These are phyloP conservation scores for Trichoderma sp. DNA, from an alignment of 2,329 filamentous ascomycete genomes.

Conservation along the genomic window DNA sequence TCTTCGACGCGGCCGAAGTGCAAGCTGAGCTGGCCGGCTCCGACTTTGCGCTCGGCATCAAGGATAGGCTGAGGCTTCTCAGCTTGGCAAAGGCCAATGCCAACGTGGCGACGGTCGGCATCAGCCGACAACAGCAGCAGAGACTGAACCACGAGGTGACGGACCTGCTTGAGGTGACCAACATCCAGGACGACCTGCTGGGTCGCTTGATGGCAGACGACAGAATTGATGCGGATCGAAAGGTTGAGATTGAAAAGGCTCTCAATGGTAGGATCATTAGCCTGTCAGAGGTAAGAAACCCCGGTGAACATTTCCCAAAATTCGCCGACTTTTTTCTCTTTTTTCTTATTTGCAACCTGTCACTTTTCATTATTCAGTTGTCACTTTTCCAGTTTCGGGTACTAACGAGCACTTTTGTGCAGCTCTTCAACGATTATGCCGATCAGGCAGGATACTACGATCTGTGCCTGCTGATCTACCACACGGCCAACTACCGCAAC, in stretches of 20 bases:
- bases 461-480: constrained; percentile 87
- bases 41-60: constrained; percentile 74
- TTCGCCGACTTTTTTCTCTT: not conserved
- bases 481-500: constrained; percentile 87
- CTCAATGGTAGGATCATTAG: constrained; percentile 77
- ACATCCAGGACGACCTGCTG: constrained; percentile 89
- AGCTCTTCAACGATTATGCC: constrained; percentile 92
- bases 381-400: not conserved
- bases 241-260: constrained; percentile 59
- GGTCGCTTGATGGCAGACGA: constrained; percentile 71
- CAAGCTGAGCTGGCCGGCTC: constrained; percentile 81
- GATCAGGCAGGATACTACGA: constrained; percentile 93
- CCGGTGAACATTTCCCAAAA: not conserved
- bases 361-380: not conserved
- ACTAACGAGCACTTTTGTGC: constrained; percentile 23
- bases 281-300: constrained; percentile 67
- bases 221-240: constrained; percentile 63
- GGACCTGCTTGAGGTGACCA: constrained; percentile 85
- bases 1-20: constrained; percentile 82
- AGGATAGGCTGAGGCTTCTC: constrained; percentile 83
- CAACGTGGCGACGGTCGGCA: constrained; percentile 73
- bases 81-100: constrained; percentile 90
- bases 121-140: constrained; percentile 78
- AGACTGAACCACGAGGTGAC: constrained; percentile 79
- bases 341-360: not conserved